Evolutionary conservation across 129 eudicot species (phyloP).

Genomic region (Helichrysum umbraculigerum): DNA sequence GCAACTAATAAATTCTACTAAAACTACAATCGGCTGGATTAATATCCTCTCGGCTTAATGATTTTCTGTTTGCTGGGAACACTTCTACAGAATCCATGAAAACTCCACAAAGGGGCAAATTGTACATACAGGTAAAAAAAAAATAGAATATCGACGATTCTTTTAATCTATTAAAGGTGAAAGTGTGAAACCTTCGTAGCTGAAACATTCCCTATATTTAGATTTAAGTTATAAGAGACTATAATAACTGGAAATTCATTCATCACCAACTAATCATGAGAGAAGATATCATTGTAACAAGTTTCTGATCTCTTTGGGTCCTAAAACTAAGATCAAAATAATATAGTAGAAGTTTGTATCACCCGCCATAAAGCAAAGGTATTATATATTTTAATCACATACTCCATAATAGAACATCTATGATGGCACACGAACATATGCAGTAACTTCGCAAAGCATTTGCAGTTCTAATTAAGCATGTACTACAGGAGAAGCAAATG

Average conservation of each 20-base stretch:
- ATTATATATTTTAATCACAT: neutral
- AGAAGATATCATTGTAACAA: slow-evolving; percentile 13
- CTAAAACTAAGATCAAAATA: neutral
- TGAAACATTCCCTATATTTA: slow-evolving; percentile 6
- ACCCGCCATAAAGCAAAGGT: slow-evolving; percentile 9
- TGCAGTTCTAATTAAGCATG: slow-evolving; percentile 16
- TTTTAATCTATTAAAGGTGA: neutral
- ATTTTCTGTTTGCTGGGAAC: slow-evolving; percentile 7
- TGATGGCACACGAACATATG: neutral
- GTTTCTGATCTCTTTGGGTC: slow-evolving; percentile 5
- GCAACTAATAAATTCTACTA: neutral
- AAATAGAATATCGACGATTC: too few species aligned
- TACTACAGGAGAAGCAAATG: too few species aligned
- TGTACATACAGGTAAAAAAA: too few species aligned
- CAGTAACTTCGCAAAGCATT: slow-evolving; percentile 7
- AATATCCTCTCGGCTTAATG: neutral
- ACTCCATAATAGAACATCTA: neutral
- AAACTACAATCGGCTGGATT: neutral
- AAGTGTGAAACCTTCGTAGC: slow-evolving; percentile 12
- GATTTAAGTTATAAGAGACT: neutral
- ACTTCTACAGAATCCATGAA: slow-evolving; percentile 2
- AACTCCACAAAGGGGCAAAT: neutral
- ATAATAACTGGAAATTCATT: neutral
- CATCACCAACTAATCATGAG: slow-evolving; percentile 5
- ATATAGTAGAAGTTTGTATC: slow-evolving; percentile 6